Evolutionary conservation across 2,329 filamentous ascomycete species (phyloP).

Genomic region (Mycosphaerella sp.): DNA sequence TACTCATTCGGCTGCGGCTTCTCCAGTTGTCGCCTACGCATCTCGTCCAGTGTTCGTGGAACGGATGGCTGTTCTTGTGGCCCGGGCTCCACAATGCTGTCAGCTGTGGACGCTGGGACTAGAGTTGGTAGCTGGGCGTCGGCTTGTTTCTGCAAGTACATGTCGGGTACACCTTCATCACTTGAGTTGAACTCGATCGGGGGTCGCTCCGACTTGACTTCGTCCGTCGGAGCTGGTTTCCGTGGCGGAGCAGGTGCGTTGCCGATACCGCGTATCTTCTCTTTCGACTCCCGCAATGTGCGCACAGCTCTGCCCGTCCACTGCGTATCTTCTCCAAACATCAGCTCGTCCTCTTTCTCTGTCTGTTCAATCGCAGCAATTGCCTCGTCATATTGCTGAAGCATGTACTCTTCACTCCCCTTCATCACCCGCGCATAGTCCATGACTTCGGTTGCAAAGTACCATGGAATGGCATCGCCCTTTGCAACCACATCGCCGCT

Average conservation of each 20-base stretch:
- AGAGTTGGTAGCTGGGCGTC: constrained; percentile 10
- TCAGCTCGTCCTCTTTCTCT: constrained; percentile 79
- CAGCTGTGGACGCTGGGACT: background rate
- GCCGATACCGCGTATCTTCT: constrained; percentile 63
- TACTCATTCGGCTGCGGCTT: constrained; percentile 53
- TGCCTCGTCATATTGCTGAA: constrained; percentile 70
- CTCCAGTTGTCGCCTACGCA: constrained; percentile 42
- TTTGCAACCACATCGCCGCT: constrained; percentile 63
- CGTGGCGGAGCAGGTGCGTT: constrained; percentile 53
- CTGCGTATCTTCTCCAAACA: constrained; percentile 89
- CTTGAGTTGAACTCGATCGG: constrained; percentile 44
- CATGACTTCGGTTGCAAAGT: constrained; percentile 85
- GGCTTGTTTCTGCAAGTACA: constrained; percentile 39
- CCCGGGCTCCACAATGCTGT: constrained; percentile 29
- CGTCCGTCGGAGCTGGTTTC: constrained; percentile 38
- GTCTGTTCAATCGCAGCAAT: constrained; percentile 67
- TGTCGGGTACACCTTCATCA: constrained; percentile 44
- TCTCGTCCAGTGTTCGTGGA: constrained; percentile 42
- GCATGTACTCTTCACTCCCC: constrained; percentile 83
- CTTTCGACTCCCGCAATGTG: constrained; percentile 67
- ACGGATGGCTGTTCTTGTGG: constrained; percentile 28
- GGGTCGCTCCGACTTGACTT: constrained; percentile 35
- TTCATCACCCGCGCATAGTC: constrained; percentile 97
- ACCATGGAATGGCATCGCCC: constrained; percentile 82
- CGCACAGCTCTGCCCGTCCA: constrained; percentile 83